A percentile compares a stretch with the other conserved stretches of the same genome.
phyloP scores from a whole-genome alignment of 108 stramenopile species.

The Parietichytrium sp. region DNA sequence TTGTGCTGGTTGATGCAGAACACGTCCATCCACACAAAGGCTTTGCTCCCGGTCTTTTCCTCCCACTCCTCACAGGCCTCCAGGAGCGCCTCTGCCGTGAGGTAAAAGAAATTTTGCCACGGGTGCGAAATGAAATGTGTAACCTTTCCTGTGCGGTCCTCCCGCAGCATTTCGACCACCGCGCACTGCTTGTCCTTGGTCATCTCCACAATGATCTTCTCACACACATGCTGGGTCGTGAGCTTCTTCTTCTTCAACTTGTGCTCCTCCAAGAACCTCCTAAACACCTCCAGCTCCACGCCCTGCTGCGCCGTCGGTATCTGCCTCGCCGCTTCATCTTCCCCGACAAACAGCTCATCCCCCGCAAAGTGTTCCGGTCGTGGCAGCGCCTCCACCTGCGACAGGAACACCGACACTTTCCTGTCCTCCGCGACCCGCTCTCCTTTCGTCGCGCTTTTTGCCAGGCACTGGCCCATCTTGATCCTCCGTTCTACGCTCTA shows the following conservation, averaged over 20 bases:
- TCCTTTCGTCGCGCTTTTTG: too few relatives aligned
- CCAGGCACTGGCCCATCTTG: too few relatives aligned
- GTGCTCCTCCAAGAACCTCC: neutral
- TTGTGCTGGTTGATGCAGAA: slow-evolving; percentile 17
- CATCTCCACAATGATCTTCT: neutral
- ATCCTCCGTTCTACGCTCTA: too few relatives aligned
- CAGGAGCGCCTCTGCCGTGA: neutral
- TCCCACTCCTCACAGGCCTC: slow-evolving; percentile 28
- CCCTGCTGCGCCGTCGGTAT: slow-evolving; percentile 2
- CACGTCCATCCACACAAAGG: slow-evolving; percentile 18
- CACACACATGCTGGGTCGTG: neutral
- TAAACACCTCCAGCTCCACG: neutral
- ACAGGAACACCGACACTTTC: too few relatives aligned
- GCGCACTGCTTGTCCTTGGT: neutral
- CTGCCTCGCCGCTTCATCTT: too few relatives aligned
- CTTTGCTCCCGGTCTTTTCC: neutral
- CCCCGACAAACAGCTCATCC: too few relatives aligned
- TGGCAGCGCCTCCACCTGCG: too few relatives aligned
- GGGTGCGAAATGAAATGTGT: slow-evolving; percentile 34
- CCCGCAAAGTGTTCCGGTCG: too few relatives aligned
- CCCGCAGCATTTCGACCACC: neutral
- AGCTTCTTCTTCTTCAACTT: neutral
- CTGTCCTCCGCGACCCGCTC: too few relatives aligned
- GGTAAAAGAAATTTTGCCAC: slow-evolving; percentile 10
- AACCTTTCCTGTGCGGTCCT: neutral